phyloP scores from a whole-genome alignment of 352 stramenopile species.

The Phytophthora kernoviae region DNA sequence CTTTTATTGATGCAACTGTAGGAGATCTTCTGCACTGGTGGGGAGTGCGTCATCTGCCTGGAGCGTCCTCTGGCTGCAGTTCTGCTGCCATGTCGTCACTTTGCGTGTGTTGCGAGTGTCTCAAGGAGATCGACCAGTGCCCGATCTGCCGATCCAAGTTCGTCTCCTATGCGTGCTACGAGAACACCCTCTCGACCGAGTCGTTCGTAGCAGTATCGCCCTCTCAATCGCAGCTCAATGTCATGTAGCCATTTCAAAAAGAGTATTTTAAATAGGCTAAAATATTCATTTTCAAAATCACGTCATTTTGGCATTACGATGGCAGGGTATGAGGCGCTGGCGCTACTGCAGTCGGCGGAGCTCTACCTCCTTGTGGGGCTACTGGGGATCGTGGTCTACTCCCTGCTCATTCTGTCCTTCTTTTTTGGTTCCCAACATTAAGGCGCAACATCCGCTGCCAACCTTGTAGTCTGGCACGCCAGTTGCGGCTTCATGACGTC shows the following conservation, averaged over 20 bases:
- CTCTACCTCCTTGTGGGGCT: slow-evolving; percentile 68
- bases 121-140: slow-evolving; percentile 75
- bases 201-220: no score
- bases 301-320: slow-evolving; percentile 9
- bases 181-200: slow-evolving; percentile 1
- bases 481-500: slow-evolving; percentile 64
- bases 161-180: slow-evolving; percentile 55
- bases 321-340: slow-evolving; percentile 64
- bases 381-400: slow-evolving; percentile 59
- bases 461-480: slow-evolving; percentile 84
- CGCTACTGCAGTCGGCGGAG: slow-evolving; percentile 48
- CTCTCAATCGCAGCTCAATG: slow-evolving; percentile 1
- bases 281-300: slow-evolving; percentile 5
- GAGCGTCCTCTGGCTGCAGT: slow-evolving; percentile 45
- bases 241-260: slow-evolving; percentile 3
- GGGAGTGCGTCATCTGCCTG: slow-evolving; percentile 75
- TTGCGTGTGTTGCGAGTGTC: slow-evolving; percentile 70
- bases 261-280: slow-evolving; percentile 9
- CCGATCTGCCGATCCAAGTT: slow-evolving; percentile 73
- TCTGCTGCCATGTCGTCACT: slow-evolving; percentile 67
- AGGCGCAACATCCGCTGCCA: slow-evolving; percentile 78
- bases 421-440: slow-evolving; percentile 76
- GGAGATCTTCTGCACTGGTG: slow-evolving; percentile 57
- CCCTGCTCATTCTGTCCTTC: slow-evolving; percentile 74
- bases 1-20: slow-evolving; percentile 9